A percentile compares a stretch with the other conserved stretches of the same genome.
Evolutionary conservation across 2,329 filamentous ascomycete species (phyloP).

Genomic region (Plectosphaerella sp.): DNA sequence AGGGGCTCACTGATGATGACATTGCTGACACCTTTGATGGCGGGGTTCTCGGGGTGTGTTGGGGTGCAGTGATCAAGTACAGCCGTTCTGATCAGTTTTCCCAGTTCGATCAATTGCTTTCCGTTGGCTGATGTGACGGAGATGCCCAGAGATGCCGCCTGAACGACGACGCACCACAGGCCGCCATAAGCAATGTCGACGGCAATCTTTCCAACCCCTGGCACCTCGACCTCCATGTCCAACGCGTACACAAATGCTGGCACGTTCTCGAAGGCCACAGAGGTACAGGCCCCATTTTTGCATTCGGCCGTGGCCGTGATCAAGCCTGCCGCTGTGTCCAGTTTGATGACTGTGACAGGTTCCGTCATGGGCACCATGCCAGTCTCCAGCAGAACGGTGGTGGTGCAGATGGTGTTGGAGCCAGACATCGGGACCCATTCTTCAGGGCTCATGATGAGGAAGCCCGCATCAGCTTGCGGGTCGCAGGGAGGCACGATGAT

Average conservation of each 20-base stretch:
- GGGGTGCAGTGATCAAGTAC: conserved; percentile 28
- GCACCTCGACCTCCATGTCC: conserved; percentile 32
- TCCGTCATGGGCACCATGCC: conserved; percentile 38
- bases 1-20: conserved; percentile 32
- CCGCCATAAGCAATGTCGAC: conserved; percentile 43
- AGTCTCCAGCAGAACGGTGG: conserved; percentile 39
- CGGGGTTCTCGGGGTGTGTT: conserved; percentile 36
- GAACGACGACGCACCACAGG: conserved; percentile 38
- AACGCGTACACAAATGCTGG: conserved; percentile 35
- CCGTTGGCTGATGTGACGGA: conserved; percentile 25
- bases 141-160: conserved; percentile 29
- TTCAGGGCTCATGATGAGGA: conserved; percentile 24
- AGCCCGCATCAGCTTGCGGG: conserved; percentile 33
- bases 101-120: conserved; percentile 31
- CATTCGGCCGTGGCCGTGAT: conserved; percentile 34
- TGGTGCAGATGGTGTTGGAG: conserved; percentile 35
- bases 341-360: conserved; percentile 26
- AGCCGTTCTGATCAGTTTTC: conserved; percentile 35
- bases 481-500: conserved; percentile 33
- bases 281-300: conserved; percentile 34
- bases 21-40: conserved; percentile 33
- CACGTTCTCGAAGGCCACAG: conserved; percentile 39
- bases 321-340: conserved; percentile 35
- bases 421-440: conserved; percentile 28
- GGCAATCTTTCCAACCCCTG: conserved; percentile 29